These are phyloP conservation scores for Trypanosoma platydactyli DNA, from an alignment of 208 protist species.

Conservation along the genomic window DNA sequence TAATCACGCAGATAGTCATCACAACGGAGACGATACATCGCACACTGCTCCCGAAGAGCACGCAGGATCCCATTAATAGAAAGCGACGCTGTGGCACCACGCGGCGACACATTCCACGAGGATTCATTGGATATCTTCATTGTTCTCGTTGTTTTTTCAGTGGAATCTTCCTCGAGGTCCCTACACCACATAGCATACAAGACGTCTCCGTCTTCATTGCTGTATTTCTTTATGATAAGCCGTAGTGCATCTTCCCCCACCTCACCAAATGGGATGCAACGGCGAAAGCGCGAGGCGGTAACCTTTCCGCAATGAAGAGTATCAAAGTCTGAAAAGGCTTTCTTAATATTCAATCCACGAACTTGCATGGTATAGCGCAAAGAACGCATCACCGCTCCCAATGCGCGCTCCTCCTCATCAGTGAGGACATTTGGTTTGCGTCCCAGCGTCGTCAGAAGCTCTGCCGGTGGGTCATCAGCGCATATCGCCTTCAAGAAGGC, in stretches of 20 bases:
- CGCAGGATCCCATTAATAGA: constrained; percentile 49
- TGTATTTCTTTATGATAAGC: constrained; percentile 74
- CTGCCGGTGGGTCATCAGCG: constrained; percentile 29
- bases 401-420: constrained; percentile 42
- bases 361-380: constrained; percentile 50
- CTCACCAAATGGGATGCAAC: constrained; percentile 57
- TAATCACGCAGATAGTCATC: constrained; percentile 82
- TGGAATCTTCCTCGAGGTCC: constrained; percentile 46
- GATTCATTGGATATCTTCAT: neutral
- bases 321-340: constrained; percentile 82
- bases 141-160: neutral
- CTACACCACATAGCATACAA: constrained; percentile 79
- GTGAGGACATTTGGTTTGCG: constrained; percentile 36
- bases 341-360: constrained; percentile 47
- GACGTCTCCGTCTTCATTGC: constrained; percentile 64
- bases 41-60: constrained; percentile 65
- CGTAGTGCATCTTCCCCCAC: constrained; percentile 33
- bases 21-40: constrained; percentile 73
- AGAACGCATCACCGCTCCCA: constrained; percentile 35
- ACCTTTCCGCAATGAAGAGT: constrained; percentile 66
- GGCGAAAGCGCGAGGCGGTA: constrained; percentile 63
- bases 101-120: neutral
- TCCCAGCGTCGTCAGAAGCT: constrained; percentile 33
- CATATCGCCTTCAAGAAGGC: constrained; percentile 49
- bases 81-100: neutral